Conservation (phyloP, 2,329 filamentous ascomycete species). For the Myriosclerotinia duriaeana region DNA sequence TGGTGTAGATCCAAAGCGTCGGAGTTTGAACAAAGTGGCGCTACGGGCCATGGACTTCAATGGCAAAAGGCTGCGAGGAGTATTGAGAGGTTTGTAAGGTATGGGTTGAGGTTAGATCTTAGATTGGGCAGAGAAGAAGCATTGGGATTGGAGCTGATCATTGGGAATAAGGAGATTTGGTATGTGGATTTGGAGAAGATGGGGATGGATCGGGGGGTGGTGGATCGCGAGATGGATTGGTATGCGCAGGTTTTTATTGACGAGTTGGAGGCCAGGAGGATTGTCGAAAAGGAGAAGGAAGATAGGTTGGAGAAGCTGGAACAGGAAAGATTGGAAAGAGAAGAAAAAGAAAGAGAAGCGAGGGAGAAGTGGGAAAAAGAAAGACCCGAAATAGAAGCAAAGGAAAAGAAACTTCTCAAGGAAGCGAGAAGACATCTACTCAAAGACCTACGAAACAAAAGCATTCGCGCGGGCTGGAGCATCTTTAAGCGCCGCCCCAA, state of each 20-base stretch:
- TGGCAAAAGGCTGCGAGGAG: conserved; percentile 7
- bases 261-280: neutral
- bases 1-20: neutral
- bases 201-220: neutral
- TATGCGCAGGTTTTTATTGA: neutral
- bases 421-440: neutral
- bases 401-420: neutral
- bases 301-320: neutral
- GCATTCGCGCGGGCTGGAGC: neutral
- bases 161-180: conserved; percentile 11
- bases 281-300: neutral
- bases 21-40: conserved; percentile 11
- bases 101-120: conserved; percentile 11
- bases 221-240: conserved; percentile 23
- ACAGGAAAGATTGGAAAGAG: neutral
- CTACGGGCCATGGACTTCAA: conserved; percentile 13
- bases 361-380: neutral
- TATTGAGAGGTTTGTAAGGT: conserved; percentile 4
- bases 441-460: neutral
- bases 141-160: conserved; percentile 10
- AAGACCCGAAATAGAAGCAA: neutral
- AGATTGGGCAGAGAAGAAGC: conserved; percentile 21
- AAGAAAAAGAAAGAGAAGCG: neutral
- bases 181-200: conserved; percentile 16
- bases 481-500: neutral